A percentile compares a stretch with the other conserved stretches of the same genome.
Evolutionary conservation across 2,329 filamentous ascomycete species (phyloP).

Genomic region (Raffaelea ambrosiae): DNA sequence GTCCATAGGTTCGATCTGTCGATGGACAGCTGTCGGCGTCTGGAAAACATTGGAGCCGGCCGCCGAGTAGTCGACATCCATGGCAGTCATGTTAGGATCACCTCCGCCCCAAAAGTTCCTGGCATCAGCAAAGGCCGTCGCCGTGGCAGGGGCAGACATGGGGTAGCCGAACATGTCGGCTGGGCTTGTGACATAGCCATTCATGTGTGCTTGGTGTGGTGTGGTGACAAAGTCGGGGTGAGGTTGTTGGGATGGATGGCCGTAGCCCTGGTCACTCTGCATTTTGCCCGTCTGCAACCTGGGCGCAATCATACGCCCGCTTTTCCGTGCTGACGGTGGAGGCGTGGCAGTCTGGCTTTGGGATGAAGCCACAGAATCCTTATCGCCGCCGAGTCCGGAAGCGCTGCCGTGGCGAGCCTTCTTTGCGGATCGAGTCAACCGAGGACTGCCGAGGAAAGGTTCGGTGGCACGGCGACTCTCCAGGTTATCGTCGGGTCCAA

Average conservation of each 20-base stretch:
- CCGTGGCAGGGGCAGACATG: constrained; percentile 46
- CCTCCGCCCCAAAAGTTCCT: constrained; percentile 45
- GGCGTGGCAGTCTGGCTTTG: constrained; percentile 49
- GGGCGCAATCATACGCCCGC: constrained; percentile 44
- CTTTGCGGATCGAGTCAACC: constrained; percentile 27
- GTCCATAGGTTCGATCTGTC: constrained; percentile 43
- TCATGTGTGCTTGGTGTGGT: constrained; percentile 40
- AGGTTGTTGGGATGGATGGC: constrained; percentile 28
- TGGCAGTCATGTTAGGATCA: constrained; percentile 36
- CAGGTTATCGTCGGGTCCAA: neutral
- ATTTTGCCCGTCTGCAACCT: constrained; percentile 38
- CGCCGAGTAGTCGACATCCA: constrained; percentile 51
- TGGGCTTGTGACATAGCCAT: constrained; percentile 34
- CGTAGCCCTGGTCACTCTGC: constrained; percentile 50
- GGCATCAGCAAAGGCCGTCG: constrained; percentile 32
- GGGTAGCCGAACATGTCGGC: constrained; percentile 53
- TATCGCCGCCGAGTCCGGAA: constrained; percentile 2
- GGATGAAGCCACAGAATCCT: constrained; percentile 16
- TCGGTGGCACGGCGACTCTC: constrained; percentile 5
- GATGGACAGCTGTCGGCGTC: constrained; percentile 32
- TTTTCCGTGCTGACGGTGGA: constrained; percentile 48
- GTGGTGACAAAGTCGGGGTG: constrained; percentile 30
- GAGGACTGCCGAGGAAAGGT: constrained; percentile 17
- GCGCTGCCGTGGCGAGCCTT: constrained; percentile 35
- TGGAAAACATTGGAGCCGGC: constrained; percentile 36